Evolutionary conservation across 2,329 filamentous ascomycete species (phyloP), one percentile per base, ranked within the genome.

Genomic region (Fusarium redolens): DNA sequence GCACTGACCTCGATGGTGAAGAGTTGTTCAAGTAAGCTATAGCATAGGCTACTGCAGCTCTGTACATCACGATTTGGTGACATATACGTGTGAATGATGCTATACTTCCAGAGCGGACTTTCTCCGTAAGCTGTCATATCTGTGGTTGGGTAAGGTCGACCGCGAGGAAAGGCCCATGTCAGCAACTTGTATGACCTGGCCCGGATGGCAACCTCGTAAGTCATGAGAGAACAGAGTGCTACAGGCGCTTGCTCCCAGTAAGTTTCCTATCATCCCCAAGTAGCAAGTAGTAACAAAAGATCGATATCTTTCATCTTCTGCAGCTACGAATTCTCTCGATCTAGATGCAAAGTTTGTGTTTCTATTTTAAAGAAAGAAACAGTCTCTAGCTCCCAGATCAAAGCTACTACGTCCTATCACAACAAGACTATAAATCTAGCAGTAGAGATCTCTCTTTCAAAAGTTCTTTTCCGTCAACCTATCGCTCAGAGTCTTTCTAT

Each of bases 161-260:
- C 17, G 18, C 7, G 6, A 48, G 9, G 12, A 3, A 12, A 30
- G 30, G 9, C 20, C 13, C 45, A 17, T 30, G 12, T 48, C 9
- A 4, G 3, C 13, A 30, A 48, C 4, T n/a, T 30, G 2, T 3
- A 14, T 5, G 5, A n/a, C 4, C 9, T 47, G 13, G 44, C 8
- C 4, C 4, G 18, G 5, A 5, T 47, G 11, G 4, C 9, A 15
- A 4, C 5, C 5, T 28, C 4, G 12, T 4, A 28, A 10, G 7
- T 4, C 8, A 45, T 28, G 18, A 6, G 17, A 13, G 11, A 5
- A 13, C 25, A 13, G 12, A 11, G 11, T 18, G 7, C 18, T 15
- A 3, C 12, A 18, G 8, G 7, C 18, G 9, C 20, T 6, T 28
- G 30, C 28, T 20, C 8, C 18, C 43, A 14, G 7, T 20, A 8